Base-by-base conservation (phyloP, 1,284 basidiomycete species). In the Pseudozyma hubeiensis region DNA sequence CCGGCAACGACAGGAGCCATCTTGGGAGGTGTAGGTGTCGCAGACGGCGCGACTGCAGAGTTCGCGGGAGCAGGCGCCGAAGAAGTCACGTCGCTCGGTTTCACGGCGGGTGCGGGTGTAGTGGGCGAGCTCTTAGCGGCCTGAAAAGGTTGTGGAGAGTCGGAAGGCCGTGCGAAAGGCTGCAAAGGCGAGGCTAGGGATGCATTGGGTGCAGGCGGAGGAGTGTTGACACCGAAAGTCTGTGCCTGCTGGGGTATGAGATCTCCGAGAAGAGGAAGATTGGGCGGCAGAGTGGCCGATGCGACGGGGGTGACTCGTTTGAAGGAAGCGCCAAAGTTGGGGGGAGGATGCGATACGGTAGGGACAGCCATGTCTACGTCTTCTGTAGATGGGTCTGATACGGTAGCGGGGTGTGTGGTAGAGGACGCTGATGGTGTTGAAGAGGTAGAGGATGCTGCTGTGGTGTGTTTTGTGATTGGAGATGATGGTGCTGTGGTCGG, bases 1-100 rank as follows among this genome's bases (percentile, higher is more conserved):
- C 70, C 70, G 5, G 70, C 52, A 1, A 73, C 64, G 17, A 73
- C 70, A 14, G 70, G 70, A 7, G 64, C 53, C 56, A 59, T 40
- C 30, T 64, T 67, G 51, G 54, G 4, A 9, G 54, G 13, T 7
- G 54, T 31, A 4, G 55, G 19, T 3, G 40, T 50, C 6, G 61
- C 31, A 17, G 44, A 24, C 7, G 50, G 37, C n/a, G 39, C 41
- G 48, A 35, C 24, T 8, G 57, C 13, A 17, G 51, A n/a, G 24
- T 43, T 24, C 3, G n/a, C 7, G 7, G 7, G 24, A n/a, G 57
- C 16, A 10, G 46, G 10, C 1, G 70, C 37, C 52, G 70, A 16
- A 13, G 62, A 43, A 29, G 65, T 51, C 0, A 68, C 57, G 30
- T 74, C 58, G 39, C 58, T 59, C 0, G 65, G 64, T 33, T 69